Evolutionary conservation across 108 stramenopile species (phyloP), one percentile per base, ranked within the genome.

Genomic region (Nannochloropsis gaditana): DNA sequence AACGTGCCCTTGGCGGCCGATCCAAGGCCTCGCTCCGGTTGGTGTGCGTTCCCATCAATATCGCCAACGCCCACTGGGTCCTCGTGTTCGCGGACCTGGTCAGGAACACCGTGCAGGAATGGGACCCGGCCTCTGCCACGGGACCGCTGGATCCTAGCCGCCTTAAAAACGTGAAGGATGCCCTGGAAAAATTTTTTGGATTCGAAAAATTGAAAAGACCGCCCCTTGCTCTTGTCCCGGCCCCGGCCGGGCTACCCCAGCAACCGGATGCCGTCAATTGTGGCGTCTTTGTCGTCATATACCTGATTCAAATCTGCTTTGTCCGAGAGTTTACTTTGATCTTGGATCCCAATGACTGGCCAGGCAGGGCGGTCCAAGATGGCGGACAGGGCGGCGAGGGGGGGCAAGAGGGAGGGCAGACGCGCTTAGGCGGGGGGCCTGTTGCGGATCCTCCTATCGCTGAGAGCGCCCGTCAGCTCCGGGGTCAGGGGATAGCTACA

Each of bases 191-290:
- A n/a, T 2, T 73, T 15, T 2, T 73, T 15, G 59, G n/a, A 73
- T 73, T 73, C n/a, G 59, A 73, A 73, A 73, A 6, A 73, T 73
- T 73, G 59, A 73, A 73, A 2, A 73, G 6, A 73, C 15, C 19
- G 59, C 59, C 59, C n/a, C 59, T 73, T 15, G 2, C 19, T 15
- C 19, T 73, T 73, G 59, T 73, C 6, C 59, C 59, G 59, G 59
- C 59, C 59, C 59, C 59, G 59, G 6, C 4, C 15, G 19, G 59
- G 6, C n/a, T 73, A 73, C 59, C 59, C 19, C 59, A 73, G 8
- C 59, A 73, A 73, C 8, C 59, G 59, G 59, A 73, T n/a, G 59
- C 8, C n/a, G n/a, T 73, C n/a, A 73, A 73, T 73, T 73, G 59
- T 73, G 59, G 59, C 19, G 19, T 73, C 6, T 73, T 73, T 73